Evolutionary conservation across 768 basidiomycete genomes (phyloP).

Genomic region (Punctularia strigosozonata): DNA sequence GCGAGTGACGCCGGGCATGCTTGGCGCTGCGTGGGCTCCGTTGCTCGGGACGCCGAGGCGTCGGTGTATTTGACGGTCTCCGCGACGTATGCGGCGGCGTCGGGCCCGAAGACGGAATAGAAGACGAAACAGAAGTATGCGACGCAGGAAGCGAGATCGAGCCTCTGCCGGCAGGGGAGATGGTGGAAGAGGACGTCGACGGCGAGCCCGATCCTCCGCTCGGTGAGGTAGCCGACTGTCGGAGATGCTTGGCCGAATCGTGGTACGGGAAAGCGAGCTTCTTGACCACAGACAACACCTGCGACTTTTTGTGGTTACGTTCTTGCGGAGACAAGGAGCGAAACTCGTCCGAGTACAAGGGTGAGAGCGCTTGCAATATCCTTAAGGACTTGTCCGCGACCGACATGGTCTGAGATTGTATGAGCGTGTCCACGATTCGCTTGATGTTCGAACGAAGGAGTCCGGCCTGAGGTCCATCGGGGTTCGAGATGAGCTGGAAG

Average conservation of each 20-base stretch:
- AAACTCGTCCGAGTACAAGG: constrained; percentile 55
- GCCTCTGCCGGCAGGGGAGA: not conserved
- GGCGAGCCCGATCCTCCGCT: constrained; percentile 2
- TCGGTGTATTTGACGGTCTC: too few species aligned
- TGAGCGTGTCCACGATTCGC: constrained; percentile 54
- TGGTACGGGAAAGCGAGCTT: constrained; percentile 79
- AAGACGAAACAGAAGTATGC: not conserved
- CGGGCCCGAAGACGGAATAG: not conserved
- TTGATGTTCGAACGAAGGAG: constrained; percentile 68
- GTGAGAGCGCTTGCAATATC: constrained; percentile 59
- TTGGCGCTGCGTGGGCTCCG: not conserved
- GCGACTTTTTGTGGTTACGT: constrained; percentile 35
- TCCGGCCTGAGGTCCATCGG: constrained; percentile 67
- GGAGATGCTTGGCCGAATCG: constrained; percentile 46
- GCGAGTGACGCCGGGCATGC: not conserved
- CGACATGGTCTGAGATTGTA: constrained; percentile 48
- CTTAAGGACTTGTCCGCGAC: constrained; percentile 68
- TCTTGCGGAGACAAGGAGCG: constrained; percentile 39
- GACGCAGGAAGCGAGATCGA: not conserved
- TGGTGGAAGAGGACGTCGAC: not conserved
- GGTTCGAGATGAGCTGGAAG: constrained; percentile 75
- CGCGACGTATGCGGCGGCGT: not conserved
- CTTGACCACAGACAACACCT: constrained; percentile 54
- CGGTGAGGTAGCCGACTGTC: constrained; percentile 13
- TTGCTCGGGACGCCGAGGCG: not conserved